Evolutionary conservation across 176 grass and related monocot species (phyloP).

Genomic region (Ensete ventricosum): DNA sequence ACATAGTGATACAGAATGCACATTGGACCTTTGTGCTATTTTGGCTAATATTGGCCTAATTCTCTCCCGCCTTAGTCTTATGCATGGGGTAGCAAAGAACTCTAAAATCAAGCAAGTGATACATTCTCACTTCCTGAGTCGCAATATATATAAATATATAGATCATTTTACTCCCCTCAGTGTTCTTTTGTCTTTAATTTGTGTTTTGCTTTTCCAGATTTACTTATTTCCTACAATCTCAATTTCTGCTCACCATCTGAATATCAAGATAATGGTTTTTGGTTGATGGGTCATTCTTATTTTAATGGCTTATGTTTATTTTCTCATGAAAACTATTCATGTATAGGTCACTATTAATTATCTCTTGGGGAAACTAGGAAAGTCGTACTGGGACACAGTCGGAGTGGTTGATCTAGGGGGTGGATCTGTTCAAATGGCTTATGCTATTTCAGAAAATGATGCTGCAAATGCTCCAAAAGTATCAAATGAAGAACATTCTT

Average conservation of each 20-base stretch:
- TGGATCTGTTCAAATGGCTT: conserved; percentile 99
- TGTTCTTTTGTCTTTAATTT: background rate
- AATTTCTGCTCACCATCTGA: background rate
- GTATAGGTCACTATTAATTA: conserved; percentile 71
- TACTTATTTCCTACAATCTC: background rate
- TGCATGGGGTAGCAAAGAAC: too few species aligned
- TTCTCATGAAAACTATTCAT: background rate
- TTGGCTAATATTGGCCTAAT: background rate
- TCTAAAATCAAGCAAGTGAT: background rate
- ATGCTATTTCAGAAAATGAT: conserved; percentile 91
- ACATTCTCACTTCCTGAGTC: background rate
- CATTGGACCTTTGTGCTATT: background rate
- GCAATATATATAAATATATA: background rate
- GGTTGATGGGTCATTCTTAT: background rate
- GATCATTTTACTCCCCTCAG: background rate
- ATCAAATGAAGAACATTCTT: conserved; percentile 73
- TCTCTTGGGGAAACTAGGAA: conserved; percentile 70
- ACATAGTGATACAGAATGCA: background rate
- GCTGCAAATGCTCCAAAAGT: conserved; percentile 62
- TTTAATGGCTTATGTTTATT: background rate
- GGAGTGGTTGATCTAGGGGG: conserved; percentile 95
- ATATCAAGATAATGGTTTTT: background rate
- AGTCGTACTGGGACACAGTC: conserved; percentile 65
- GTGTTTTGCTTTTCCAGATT: background rate
- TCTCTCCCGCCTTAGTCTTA: too few species aligned